phyloP scores from a whole-genome alignment of 805 yeast species.

The Tetrapisispora phaffii region DNA sequence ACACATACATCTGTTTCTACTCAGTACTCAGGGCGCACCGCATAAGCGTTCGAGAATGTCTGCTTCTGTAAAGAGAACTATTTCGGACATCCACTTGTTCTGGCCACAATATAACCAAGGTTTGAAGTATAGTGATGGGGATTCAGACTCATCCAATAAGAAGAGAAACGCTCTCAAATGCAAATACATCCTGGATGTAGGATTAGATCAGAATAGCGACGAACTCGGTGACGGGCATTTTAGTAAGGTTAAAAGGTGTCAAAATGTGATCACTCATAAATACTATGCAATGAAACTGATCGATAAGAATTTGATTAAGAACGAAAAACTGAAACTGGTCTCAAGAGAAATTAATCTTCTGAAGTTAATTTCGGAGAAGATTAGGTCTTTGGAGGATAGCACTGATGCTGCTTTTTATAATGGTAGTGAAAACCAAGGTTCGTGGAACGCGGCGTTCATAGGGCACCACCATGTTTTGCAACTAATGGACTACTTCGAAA shows the following conservation, averaged over 20 bases:
- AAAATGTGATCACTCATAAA: slow-evolving; percentile 32
- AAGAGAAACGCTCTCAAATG: slow-evolving; percentile 15
- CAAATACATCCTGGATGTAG: slow-evolving; percentile 20
- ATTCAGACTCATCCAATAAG: background rate
- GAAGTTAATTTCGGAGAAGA: slow-evolving; percentile 17
- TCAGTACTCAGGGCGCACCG: no score
- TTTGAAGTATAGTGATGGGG: background rate
- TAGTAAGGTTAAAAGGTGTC: slow-evolving; percentile 43
- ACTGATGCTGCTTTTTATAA: slow-evolving; percentile 1
- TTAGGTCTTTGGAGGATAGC: slow-evolving; percentile 26
- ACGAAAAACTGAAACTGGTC: slow-evolving; percentile 31
- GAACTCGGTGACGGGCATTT: slow-evolving; percentile 40
- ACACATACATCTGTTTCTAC: no score
- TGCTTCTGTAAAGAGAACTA: slow-evolving; percentile 2
- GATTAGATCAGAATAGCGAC: background rate
- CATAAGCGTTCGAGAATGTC: no score
- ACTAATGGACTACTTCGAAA: slow-evolving; percentile 61
- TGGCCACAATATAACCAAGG: slow-evolving; percentile 3
- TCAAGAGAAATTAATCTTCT: slow-evolving; percentile 55
- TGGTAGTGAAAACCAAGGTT: no score
- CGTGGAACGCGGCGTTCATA: slow-evolving; percentile 15
- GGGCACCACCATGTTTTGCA: slow-evolving; percentile 46
- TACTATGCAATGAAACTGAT: slow-evolving; percentile 41
- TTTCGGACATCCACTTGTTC: slow-evolving; percentile 1
- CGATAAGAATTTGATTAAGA: slow-evolving; percentile 21